phyloP scores from a whole-genome alignment of 768 basidiomycete species.

The Filobasidium wieringae region DNA sequence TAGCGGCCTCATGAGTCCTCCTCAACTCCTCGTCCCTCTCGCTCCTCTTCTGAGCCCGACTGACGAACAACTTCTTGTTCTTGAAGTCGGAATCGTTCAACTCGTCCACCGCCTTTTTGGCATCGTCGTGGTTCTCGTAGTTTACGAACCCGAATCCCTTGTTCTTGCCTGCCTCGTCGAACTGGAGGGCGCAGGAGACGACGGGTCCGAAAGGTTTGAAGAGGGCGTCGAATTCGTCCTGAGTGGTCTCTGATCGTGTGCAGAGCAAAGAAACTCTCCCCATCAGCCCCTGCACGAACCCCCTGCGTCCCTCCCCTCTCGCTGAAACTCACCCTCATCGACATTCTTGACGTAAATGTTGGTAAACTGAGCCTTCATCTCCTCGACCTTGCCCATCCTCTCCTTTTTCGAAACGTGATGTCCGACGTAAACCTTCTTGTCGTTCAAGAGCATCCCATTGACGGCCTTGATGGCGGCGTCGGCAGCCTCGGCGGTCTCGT shows the following conservation, averaged over 20 bases:
- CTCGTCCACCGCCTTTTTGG: slow-evolving; percentile 72
- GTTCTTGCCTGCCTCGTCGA: slow-evolving; percentile 80
- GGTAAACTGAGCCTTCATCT: slow-evolving; percentile 93
- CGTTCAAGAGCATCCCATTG: slow-evolving; percentile 97
- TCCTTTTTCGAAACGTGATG: slow-evolving; percentile 97
- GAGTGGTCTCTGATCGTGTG: slow-evolving; percentile 48
- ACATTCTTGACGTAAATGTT: slow-evolving; percentile 98
- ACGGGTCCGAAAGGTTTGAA: slow-evolving; percentile 68
- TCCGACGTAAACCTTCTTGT: slow-evolving; percentile 98
- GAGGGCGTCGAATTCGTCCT: slow-evolving; percentile 73
- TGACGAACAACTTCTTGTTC: slow-evolving; percentile 84
- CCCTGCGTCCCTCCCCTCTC: neutral
- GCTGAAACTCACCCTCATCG: slow-evolving; percentile 43
- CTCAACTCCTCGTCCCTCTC: slow-evolving; percentile 97
- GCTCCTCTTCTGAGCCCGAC: slow-evolving; percentile 94
- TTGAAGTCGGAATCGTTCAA: slow-evolving; percentile 75
- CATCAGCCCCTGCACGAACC: neutral
- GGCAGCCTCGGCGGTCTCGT: slow-evolving; percentile 93
- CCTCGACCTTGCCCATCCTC: slow-evolving; percentile 94
- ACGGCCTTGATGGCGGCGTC: slow-evolving; percentile 94
- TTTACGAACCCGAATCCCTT: slow-evolving; percentile 99
- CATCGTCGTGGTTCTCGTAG: slow-evolving; percentile 83
- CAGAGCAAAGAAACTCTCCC: neutral
- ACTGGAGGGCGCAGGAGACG: slow-evolving; percentile 74
- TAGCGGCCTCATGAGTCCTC: slow-evolving; percentile 82